Base-by-base conservation (phyloP, 169 alveolate genomes). In the Eimeria sp. region DNA sequence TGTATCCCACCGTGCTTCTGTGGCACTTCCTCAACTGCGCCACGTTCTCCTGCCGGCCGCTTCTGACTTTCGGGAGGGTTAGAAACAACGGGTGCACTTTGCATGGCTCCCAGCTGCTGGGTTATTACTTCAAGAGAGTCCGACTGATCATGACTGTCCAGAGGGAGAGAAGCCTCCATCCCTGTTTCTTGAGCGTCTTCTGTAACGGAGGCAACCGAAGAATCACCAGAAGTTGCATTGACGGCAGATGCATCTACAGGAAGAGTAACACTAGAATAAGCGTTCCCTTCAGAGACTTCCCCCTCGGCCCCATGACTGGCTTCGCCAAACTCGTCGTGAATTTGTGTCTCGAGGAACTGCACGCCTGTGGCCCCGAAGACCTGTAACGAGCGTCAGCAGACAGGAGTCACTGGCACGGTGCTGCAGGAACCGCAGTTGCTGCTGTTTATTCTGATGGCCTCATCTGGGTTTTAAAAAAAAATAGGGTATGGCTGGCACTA, bases 331-430 rank as follows among this genome's bases (percentile, higher is more conserved):
- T 90, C 95, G 40, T 58, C 76, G 64, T 76, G 95, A 52, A 90
- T 90, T 54, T 90, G 95, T 27, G 95, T 71, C 68, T 90, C 95
- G 27, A 90, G 95, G 46, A 97, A 96, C 78, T 98, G 98, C 68
- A 98, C 98, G 49, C 98, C 99, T 62, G 99, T 97, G 40, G 97
- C 97, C 0, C 98, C 99, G 95, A 97, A 98, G 49, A 98, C 98
- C 74, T 90, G 95, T 40, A 54, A 27, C 62, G 18, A 76, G 85
- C 85, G 27, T 76, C 85, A 78, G 88, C 56, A 74, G 23, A 37
- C 54, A 52, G 49, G 33, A 13, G 27, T 23, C 54, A 33, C 49
- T 13, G 54, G 80, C 20, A 8, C 76, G 43, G 52, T 9, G 49
- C 52, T 68, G 27, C 46, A 3, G 76, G 25, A 66, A 9, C 76